These are phyloP conservation scores for Gliomastix tumulicola DNA, from an alignment of 2,329 filamentous ascomycete species.

Conservation along the genomic window DNA sequence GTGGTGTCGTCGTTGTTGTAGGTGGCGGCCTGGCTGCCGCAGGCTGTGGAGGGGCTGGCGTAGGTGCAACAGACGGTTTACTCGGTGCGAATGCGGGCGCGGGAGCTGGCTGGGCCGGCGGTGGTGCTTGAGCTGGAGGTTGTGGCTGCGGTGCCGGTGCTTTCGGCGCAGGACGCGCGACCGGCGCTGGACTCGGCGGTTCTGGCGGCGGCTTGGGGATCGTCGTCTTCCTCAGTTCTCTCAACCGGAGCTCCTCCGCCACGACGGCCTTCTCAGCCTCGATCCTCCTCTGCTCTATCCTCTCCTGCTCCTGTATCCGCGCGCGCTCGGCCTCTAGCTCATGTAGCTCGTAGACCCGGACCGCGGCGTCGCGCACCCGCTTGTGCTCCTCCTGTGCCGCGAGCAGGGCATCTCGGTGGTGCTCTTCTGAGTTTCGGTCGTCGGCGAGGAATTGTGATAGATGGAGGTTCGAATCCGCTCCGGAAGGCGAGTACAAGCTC, in stretches of 20 bases:
- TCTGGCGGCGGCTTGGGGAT: conserved; percentile 33
- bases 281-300: conserved; percentile 37
- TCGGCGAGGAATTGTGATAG: conserved; percentile 55
- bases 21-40: conserved; percentile 1
- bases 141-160: conserved; percentile 4
- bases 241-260: conserved; percentile 39
- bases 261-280: conserved; percentile 34
- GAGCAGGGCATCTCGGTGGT: conserved; percentile 59
- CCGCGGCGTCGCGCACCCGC: conserved; percentile 46
- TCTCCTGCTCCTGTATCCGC: conserved; percentile 34
- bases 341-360: conserved; percentile 40
- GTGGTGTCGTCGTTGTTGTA: no score
- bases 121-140: conserved; percentile 4
- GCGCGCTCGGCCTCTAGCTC: conserved; percentile 36
- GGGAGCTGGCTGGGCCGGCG: conserved; percentile 3
- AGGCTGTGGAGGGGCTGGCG: conserved; percentile 5
- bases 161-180: conserved; percentile 6
- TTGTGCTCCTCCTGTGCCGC: conserved; percentile 61
- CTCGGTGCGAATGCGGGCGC: neutral
- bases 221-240: conserved; percentile 36
- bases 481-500: no score
- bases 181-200: conserved; percentile 12
- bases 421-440: conserved; percentile 53
- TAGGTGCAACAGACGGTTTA: no score
- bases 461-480: no score